Evolutionary conservation across 108 stramenopile species (phyloP).

Genomic region (Cyclotella cryptica): DNA sequence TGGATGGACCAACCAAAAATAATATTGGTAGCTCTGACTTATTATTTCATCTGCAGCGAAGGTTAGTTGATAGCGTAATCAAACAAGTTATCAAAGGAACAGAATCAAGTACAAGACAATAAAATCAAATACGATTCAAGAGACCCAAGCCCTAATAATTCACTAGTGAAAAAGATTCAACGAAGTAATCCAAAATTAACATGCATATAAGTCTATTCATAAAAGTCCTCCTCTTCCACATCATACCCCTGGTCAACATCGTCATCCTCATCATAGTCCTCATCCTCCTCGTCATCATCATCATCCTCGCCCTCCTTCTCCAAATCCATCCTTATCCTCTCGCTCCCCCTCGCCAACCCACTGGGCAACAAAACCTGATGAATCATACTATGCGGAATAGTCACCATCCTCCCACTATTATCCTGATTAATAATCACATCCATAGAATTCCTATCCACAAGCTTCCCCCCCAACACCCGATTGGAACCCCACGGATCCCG

Average conservation of each 20-base stretch:
- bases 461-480: constrained; percentile 73
- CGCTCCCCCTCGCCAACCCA: constrained; percentile 43
- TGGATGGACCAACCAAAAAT: no score
- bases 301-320: constrained; percentile 12
- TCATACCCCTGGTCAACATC: constrained; percentile 6
- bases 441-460: constrained; percentile 84
- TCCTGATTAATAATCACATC: constrained; percentile 81
- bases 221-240: constrained; percentile 10
- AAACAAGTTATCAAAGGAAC: no score
- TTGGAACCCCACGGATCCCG: constrained; percentile 87
- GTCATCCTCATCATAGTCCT: constrained; percentile 14
- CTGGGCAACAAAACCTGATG: constrained; percentile 47
- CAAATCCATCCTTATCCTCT: constrained; percentile 27
- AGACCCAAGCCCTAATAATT: no score
- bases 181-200: no score
- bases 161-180: no score
- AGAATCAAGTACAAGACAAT: no score
- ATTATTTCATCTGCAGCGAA: no score
- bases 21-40: no score
- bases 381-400: constrained; percentile 70
- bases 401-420: constrained; percentile 83
- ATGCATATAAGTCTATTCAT: not conserved
- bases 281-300: constrained; percentile 19
- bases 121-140: no score
- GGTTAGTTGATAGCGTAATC: no score